These are phyloP conservation scores for Ziziphus jujuba DNA, from an alignment of 306 rosid species.

Conservation along the genomic window DNA sequence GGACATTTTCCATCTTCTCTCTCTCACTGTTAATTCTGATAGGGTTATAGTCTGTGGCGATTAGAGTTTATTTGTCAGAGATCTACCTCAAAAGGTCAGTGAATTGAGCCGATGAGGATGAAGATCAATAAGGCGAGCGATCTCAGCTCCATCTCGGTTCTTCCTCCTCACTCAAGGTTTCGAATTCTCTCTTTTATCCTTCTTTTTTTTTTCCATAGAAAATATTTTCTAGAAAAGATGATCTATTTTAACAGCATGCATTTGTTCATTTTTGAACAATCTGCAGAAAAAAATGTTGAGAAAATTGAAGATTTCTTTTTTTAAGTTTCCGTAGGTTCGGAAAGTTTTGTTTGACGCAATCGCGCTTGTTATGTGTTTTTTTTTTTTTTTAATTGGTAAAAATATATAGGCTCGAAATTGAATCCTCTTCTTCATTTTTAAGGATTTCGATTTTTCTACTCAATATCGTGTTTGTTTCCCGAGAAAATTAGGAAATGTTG, in stretches of 20 bases:
- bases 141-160: constrained; percentile 83
- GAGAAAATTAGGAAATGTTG: constrained; percentile 16
- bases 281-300: no score
- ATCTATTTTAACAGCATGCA: no score
- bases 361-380: background rate
- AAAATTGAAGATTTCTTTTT: background rate
- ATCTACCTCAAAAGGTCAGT: constrained; percentile 1
- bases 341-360: background rate
- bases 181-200: background rate
- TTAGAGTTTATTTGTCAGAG: background rate
- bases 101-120: constrained; percentile 43
- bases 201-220: background rate
- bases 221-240: background rate
- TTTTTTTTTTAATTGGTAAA: background rate
- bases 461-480: constrained; percentile 20
- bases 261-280: no score
- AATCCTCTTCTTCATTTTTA: background rate
- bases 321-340: background rate
- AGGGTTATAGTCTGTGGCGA: background rate
- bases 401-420: background rate
- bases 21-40: constrained; percentile 11
- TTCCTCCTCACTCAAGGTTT: constrained; percentile 72
- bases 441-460: background rate
- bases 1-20: background rate
- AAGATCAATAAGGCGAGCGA: constrained; percentile 91